Conservation (phyloP, 2,329 filamentous ascomycete genomes). For the Byssochlamys sp. region DNA sequence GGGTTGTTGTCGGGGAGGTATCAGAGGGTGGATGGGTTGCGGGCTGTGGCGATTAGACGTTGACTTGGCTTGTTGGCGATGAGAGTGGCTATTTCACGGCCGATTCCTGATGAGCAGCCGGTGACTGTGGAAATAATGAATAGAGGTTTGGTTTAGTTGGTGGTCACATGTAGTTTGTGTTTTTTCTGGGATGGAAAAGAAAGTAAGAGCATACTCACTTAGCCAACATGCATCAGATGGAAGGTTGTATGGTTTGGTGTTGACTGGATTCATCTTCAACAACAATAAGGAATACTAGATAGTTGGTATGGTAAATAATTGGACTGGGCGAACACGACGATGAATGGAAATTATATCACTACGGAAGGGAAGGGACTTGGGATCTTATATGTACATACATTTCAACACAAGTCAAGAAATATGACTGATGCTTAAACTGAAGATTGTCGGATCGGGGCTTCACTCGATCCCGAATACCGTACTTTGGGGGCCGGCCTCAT, state of each 20-base stretch:
- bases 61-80: conserved; percentile 31
- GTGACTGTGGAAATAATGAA: conserved; percentile 27
- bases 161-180: no score
- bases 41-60: conserved; percentile 41
- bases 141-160: conserved; percentile 5
- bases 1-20: conserved; percentile 29
- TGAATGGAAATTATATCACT: no score
- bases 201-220: conserved; percentile 17
- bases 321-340: no score
- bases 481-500: no score
- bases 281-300: not conserved
- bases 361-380: no score
- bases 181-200: no score
- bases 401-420: no score
- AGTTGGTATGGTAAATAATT: no score
- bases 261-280: not conserved
- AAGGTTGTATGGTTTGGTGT: not conserved
- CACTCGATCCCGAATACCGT: no score
- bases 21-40: conserved; percentile 34
- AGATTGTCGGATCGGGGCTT: no score
- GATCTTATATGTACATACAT: no score
- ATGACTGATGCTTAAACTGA: no score
- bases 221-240: conserved; percentile 29
- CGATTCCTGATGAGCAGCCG: conserved; percentile 44
- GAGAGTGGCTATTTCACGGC: conserved; percentile 29